Evolutionary conservation across 2,329 filamentous ascomycete genomes (phyloP).

Genomic region (Tolypocladium pustulatum): DNA sequence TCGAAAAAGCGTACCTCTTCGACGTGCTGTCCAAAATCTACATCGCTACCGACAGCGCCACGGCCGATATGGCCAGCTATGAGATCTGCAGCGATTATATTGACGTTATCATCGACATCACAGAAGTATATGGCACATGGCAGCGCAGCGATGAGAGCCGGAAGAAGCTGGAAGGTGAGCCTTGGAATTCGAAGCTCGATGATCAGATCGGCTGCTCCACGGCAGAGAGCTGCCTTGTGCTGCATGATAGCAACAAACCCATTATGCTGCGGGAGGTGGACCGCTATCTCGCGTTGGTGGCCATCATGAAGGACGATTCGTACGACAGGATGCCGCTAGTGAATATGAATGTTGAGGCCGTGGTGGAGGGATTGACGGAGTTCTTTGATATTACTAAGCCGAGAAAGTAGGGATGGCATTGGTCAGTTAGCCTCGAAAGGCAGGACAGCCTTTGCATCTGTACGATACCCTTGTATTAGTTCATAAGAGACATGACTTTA

Average conservation of each 20-base stretch:
- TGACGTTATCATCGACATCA: constrained; percentile 94
- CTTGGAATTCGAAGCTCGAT: constrained; percentile 51
- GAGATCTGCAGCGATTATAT: constrained; percentile 99
- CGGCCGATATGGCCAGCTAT: constrained; percentile 90
- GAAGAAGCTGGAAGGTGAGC: constrained; percentile 45
- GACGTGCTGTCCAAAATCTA: constrained; percentile 98
- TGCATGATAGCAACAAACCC: constrained; percentile 52
- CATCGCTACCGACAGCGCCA: constrained; percentile 88
- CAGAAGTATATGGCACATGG: constrained; percentile 84
- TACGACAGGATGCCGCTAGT: constrained; percentile 77
- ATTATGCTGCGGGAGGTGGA: constrained; percentile 62
- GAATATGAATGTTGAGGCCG: constrained; percentile 77
- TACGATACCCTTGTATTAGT: neutral
- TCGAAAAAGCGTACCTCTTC: constrained; percentile 97
- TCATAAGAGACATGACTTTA: neutral
- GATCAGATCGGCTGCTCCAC: constrained; percentile 57
- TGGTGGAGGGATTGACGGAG: constrained; percentile 67
- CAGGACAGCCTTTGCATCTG: neutral
- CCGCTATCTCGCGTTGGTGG: constrained; percentile 69
- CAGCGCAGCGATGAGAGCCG: constrained; percentile 44
- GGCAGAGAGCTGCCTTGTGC: constrained; percentile 57
- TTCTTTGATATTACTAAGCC: constrained; percentile 66
- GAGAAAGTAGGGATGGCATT: constrained; percentile 21
- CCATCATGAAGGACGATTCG: constrained; percentile 77
- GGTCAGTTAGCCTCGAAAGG: neutral